phyloP scores from a whole-genome alignment of 805 yeast species.

The Candida chauliodis region DNA sequence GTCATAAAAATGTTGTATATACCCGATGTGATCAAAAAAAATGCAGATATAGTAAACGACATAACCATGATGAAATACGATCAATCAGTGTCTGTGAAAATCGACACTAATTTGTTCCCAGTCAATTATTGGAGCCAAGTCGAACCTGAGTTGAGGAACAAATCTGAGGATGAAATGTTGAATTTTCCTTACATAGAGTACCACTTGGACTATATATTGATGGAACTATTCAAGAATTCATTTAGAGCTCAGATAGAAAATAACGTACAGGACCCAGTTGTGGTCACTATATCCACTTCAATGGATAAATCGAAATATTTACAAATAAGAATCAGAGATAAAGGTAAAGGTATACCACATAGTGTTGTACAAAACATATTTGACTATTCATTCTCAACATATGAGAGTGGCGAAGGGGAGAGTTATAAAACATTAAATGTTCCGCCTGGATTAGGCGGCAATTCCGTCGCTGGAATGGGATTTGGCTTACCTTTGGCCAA shows the following conservation, averaged over 20 bases:
- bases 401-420: slow-evolving; percentile 56
- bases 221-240: slow-evolving; percentile 84
- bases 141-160: slow-evolving; percentile 20
- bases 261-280: slow-evolving; percentile 35
- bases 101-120: slow-evolving; percentile 42
- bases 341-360: slow-evolving; percentile 85
- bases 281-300: slow-evolving; percentile 35
- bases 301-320: slow-evolving; percentile 38
- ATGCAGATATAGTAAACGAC: slow-evolving; percentile 75
- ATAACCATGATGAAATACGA: slow-evolving; percentile 83
- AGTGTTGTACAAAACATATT: slow-evolving; percentile 64
- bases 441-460: slow-evolving; percentile 69
- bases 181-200: slow-evolving; percentile 78
- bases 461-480: slow-evolving; percentile 89
- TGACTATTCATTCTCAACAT: slow-evolving; percentile 84
- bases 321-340: slow-evolving; percentile 76
- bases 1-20: slow-evolving; percentile 67
- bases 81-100: slow-evolving; percentile 55
- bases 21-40: slow-evolving; percentile 56
- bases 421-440: slow-evolving; percentile 59
- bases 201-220: slow-evolving; percentile 82
- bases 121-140: slow-evolving; percentile 27
- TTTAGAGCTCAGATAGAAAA: slow-evolving; percentile 85
- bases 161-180: slow-evolving; percentile 46
- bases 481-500: slow-evolving; percentile 86